Evolutionary conservation across 176 grass and related monocot species (phyloP), one percentile per base, ranked within the genome.

Genomic region (Triticum turgidum): DNA sequence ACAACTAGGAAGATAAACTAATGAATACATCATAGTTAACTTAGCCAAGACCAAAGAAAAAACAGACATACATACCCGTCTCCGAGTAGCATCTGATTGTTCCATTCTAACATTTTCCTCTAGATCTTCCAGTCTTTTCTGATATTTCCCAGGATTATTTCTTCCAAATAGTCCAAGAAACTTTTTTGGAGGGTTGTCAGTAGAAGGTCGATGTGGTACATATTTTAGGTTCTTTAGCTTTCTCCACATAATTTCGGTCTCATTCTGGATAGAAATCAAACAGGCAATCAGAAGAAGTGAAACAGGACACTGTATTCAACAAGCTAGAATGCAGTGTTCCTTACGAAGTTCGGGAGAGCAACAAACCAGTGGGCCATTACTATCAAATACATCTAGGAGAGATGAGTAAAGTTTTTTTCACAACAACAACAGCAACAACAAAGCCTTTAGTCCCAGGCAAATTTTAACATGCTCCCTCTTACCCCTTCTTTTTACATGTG

Each of bases 21-120:
- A 56, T 47, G 21, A 5, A 76, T 69, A 17, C 21, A 58, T 12
- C 15, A 80, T 65, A 84, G 18, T 85, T 73, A 21, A 73, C 63
- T n/a, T 61, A 61, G 44, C 2, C 9, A n/a, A 79, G 69, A 45
- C 9, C 11, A 78, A 24, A 83, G 74, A 14, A 61, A 44, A 38
- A 56, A 30, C 0, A 84, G n/a, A 84, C 8, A 83, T 51, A 29
- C 56, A 73, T 86, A 94, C 97, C 97, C 91, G 85, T 72, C 85
- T 88, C 79, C 81, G 84, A 86, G 83, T 92, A 84, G 88, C 64
- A 88, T 92, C 87, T 75, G 92, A 91, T 37, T 99, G 97, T 81
- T 92, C 85, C 85, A 94, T 80, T 84, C 90, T 94, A 49, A 99
- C 97, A 91, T 93, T 91, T 76, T 99, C 94, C 66, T 99, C 94